Evolutionary conservation across 148 eudicot genomes (phyloP).

Genomic region (Cornus suecica): DNA sequence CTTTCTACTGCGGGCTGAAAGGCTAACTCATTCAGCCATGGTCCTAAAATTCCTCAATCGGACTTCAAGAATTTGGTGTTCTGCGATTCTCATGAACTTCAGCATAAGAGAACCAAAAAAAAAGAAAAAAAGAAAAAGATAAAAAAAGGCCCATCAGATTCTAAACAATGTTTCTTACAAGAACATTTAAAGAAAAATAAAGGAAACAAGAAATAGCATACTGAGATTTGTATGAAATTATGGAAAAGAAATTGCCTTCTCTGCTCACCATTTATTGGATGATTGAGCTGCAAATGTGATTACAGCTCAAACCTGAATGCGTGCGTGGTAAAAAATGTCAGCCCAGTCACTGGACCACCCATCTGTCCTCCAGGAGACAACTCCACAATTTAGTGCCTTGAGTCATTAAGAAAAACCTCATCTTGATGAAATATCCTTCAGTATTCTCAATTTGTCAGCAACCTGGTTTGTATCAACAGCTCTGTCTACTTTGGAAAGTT

Average conservation of each 20-base stretch:
- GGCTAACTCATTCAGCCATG: not conserved
- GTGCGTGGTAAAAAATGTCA: not conserved
- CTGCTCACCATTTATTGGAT: constrained; percentile 7
- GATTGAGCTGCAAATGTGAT: not conserved
- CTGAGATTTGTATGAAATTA: not conserved
- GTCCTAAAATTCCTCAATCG: not conserved
- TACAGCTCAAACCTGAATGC: not conserved
- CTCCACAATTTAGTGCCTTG: not conserved
- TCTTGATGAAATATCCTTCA: constrained; percentile 8
- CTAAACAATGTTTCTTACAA: not conserved
- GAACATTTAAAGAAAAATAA: not conserved
- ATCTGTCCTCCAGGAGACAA: not conserved
- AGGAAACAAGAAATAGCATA: not conserved
- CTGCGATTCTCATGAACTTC: not conserved
- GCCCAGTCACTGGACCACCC: not conserved
- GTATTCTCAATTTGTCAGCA: constrained; percentile 24
- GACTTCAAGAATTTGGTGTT: constrained; percentile 2
- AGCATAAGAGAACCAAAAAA: not conserved
- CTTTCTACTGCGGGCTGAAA: constrained; percentile 1
- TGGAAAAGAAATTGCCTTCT: not conserved
- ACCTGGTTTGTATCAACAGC: constrained; percentile 23
- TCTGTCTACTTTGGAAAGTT: constrained; percentile 45
- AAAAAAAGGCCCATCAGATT: constrained; percentile 1
- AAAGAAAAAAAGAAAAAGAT: too few species aligned
- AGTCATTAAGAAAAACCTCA: constrained; percentile 3